These are phyloP conservation scores for Aspergillus carlsbadensis DNA, from an alignment of 495 filamentous ascomycete genomes.

Conservation along the genomic window DNA sequence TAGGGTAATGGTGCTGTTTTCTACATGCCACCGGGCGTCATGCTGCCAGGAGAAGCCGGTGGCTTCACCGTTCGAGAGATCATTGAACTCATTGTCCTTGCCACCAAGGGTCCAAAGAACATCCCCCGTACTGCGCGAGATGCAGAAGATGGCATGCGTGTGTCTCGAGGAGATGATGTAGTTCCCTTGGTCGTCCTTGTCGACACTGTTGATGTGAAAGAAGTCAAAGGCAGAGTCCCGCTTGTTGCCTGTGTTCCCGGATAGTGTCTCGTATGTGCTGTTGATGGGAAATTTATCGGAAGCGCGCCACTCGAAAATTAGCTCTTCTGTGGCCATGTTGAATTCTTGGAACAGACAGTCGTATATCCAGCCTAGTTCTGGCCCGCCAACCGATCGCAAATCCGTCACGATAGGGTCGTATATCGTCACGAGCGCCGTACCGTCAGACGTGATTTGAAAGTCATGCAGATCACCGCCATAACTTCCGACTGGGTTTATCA, in stretches of 20 bases:
- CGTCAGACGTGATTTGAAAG: constrained; percentile 21
- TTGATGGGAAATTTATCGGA: constrained; percentile 29
- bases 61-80: constrained; percentile 39
- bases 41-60: constrained; percentile 55
- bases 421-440: constrained; percentile 22
- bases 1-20: constrained; percentile 42
- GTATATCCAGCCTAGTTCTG: constrained; percentile 30
- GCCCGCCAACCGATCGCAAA: constrained; percentile 20
- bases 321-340: constrained; percentile 29
- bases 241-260: constrained; percentile 11
- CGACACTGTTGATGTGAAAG: constrained; percentile 57
- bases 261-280: constrained; percentile 17
- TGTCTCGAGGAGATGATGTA: constrained; percentile 54
- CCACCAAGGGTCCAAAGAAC: constrained; percentile 48
- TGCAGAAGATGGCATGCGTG: constrained; percentile 38
- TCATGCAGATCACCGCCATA: constrained; percentile 30
- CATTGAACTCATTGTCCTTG: constrained; percentile 43
- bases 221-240: constrained; percentile 39
- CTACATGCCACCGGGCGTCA: constrained; percentile 45
- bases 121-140: constrained; percentile 34
- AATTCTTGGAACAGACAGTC: constrained; percentile 40
- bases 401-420: constrained; percentile 21
- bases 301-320: constrained; percentile 41
- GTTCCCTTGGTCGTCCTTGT: constrained; percentile 47
- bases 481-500: constrained; percentile 33